Evolutionary conservation across 495 filamentous ascomycete species (phyloP), one percentile per base, ranked within the genome.

Genomic region (Aspergillus sclerotiicarbonarius): DNA sequence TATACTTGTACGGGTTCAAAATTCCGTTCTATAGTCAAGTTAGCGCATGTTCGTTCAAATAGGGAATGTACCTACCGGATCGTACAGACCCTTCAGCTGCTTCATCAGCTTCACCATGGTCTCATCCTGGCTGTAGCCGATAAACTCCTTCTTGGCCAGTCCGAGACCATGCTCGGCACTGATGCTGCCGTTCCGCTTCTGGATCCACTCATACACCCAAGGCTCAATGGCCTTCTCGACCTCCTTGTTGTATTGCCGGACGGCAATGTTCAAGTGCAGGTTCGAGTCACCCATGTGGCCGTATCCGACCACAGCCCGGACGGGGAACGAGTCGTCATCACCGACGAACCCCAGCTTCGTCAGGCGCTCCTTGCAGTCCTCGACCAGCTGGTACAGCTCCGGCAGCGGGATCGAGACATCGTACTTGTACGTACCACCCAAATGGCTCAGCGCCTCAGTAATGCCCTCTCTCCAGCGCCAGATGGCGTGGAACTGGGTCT

Each of bases 201-300:
- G 79, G 57, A 98, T 93, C 94, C 94, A 98, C 72, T 98, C 92
- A 67, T 96, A 98, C 30, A 98, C 88, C 76, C 88, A 98, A 4
- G 94, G 94, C 76, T 98, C 94, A 21, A 98, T 82, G 44, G 78
- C 83, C 74, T 92, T 83, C 79, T 98, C 94, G 20, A 98, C 91
- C 52, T 86, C 78, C 75, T 91, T 91, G 72, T 92, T 89, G 71
- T 91, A 98, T 55, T 86, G 74, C 56, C 93, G 76, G 21, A 87
- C 88, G 0, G 89, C 76, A 16, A 98, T 80, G 71, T 98, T 98
- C 56, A 98, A 76, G 73, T 98, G 94, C 60, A 98, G 71, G 70
- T 98, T 98, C 4, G 88, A 85, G 70, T 98, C 94, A 31, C 94
- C 94, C 90, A 98, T 96, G 72, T 98, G 94, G 10, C 94, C 94